Evolutionary conservation across 1,139 yeast species (phyloP).

Genomic region (Lodderomyces beijingensis): DNA sequence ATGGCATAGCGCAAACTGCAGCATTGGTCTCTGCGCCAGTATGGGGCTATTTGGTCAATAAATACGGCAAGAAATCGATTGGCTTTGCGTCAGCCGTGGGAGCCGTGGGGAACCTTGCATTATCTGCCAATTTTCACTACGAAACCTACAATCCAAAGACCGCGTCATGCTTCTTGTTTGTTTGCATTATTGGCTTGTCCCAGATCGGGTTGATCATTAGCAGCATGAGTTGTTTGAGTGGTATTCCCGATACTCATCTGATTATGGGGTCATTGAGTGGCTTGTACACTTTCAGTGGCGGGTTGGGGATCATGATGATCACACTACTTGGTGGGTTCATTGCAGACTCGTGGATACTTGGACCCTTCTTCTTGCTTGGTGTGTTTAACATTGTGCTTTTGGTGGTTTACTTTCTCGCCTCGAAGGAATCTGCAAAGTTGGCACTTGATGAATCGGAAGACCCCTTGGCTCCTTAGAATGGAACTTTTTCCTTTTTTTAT

Average conservation of each 20-base stretch:
- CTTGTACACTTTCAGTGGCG: slow-evolving; percentile 62
- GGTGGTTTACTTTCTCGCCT: slow-evolving; percentile 2
- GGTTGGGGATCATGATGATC: slow-evolving; percentile 60
- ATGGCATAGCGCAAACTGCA: slow-evolving; percentile 61
- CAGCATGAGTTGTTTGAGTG: slow-evolving; percentile 40
- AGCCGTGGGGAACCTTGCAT: slow-evolving; percentile 26
- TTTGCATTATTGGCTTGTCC: slow-evolving; percentile 34
- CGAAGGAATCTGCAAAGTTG: neutral
- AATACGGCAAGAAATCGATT: slow-evolving; percentile 33
- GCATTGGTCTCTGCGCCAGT: slow-evolving; percentile 58
- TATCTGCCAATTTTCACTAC: slow-evolving; percentile 18
- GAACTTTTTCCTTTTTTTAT: no score
- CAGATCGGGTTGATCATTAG: slow-evolving; percentile 59
- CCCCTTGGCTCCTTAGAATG: no score
- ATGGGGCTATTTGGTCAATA: slow-evolving; percentile 45
- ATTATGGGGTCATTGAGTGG: slow-evolving; percentile 66
- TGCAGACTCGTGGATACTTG: slow-evolving; percentile 54
- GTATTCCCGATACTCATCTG: slow-evolving; percentile 20
- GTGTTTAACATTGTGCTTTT: slow-evolving; percentile 27
- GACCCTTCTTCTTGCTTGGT: slow-evolving; percentile 57
- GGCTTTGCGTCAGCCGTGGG: slow-evolving; percentile 40
- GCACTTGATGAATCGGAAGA: no score
- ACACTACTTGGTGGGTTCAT: slow-evolving; percentile 59
- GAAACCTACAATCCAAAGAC: slow-evolving; percentile 32
- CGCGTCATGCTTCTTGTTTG: slow-evolving; percentile 26